phyloP scores from a whole-genome alignment of 495 filamentous ascomycete species.

The Xylaria palmicola region DNA sequence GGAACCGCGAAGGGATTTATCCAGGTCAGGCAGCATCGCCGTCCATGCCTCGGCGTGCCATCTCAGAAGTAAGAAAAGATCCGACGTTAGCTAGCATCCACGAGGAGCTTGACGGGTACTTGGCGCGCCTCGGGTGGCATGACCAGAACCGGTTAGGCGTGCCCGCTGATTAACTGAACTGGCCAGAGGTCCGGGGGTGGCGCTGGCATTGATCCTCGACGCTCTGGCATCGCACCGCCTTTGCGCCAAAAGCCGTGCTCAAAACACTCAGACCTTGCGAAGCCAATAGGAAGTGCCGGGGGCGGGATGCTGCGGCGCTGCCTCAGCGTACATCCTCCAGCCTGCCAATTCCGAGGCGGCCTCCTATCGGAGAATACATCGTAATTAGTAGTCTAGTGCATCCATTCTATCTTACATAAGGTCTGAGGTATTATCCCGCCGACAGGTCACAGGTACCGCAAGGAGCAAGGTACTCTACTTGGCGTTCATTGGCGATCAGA shows the following conservation, averaged over 20 bases:
- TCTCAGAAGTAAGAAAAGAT: constrained; percentile 45
- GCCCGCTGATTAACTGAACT: constrained; percentile 18
- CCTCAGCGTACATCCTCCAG: no score
- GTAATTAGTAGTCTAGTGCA: no score
- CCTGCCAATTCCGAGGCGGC: no score
- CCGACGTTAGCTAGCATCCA: constrained; percentile 23
- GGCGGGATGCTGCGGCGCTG: no score
- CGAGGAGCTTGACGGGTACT: constrained; percentile 21
- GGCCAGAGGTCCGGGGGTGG: constrained; percentile 17
- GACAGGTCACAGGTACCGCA: no score
- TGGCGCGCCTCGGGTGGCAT: constrained; percentile 20
- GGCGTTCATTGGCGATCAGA: background rate
- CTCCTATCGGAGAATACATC: no score
- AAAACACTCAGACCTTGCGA: background rate
- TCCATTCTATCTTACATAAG: no score
- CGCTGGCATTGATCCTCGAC: constrained; percentile 17
- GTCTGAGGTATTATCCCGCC: no score
- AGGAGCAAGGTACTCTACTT: background rate
- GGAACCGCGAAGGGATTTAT: constrained; percentile 14
- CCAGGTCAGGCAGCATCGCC: constrained; percentile 30
- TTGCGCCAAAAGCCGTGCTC: background rate
- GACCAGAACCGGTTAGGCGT: constrained; percentile 14
- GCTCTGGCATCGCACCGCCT: background rate
- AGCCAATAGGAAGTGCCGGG: background rate
- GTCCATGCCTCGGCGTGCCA: constrained; percentile 36